phyloP scores from a whole-genome alignment of 2,329 filamentous ascomycete genomes.

The Colletotrichum sp. region DNA sequence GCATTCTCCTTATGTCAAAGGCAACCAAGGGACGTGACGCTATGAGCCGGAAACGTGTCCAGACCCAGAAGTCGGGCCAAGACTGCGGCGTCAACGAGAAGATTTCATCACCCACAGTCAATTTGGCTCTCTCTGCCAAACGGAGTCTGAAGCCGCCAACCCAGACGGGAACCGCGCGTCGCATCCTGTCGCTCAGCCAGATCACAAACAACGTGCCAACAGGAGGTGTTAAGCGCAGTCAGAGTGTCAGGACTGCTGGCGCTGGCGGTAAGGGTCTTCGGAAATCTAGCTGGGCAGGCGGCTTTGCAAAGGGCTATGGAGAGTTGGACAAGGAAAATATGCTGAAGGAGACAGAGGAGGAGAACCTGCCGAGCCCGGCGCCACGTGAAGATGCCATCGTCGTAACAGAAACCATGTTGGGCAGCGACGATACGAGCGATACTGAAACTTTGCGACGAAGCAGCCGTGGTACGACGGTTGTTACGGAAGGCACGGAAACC shows the following conservation, averaged over 20 bases:
- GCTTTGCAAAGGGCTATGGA: conserved; percentile 51
- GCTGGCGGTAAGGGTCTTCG: conserved; percentile 52
- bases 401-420: conserved; percentile 20
- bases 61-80: conserved; percentile 46
- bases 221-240: conserved; percentile 74
- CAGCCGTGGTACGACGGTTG: conserved; percentile 51
- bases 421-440: conserved; percentile 52
- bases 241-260: conserved; percentile 73
- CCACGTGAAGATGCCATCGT: background rate
- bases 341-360: conserved; percentile 69
- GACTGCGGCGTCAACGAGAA: conserved; percentile 24
- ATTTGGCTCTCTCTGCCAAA: conserved; percentile 60
- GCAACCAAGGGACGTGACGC: conserved; percentile 55
- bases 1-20: conserved; percentile 83
- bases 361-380: conserved; percentile 32
- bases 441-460: conserved; percentile 52
- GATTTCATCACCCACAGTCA: conserved; percentile 42
- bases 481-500: conserved; percentile 44
- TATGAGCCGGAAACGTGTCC: conserved; percentile 64
- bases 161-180: conserved; percentile 65
- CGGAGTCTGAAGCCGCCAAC: conserved; percentile 51
- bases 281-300: conserved; percentile 74
- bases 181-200: conserved; percentile 90
- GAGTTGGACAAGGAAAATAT: conserved; percentile 68
- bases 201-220: conserved; percentile 77